A percentile compares a stretch with the other conserved stretches of the same genome.
Conservation (phyloP, 2,329 filamentous ascomycete species). For the Metarhizium humberi region DNA sequence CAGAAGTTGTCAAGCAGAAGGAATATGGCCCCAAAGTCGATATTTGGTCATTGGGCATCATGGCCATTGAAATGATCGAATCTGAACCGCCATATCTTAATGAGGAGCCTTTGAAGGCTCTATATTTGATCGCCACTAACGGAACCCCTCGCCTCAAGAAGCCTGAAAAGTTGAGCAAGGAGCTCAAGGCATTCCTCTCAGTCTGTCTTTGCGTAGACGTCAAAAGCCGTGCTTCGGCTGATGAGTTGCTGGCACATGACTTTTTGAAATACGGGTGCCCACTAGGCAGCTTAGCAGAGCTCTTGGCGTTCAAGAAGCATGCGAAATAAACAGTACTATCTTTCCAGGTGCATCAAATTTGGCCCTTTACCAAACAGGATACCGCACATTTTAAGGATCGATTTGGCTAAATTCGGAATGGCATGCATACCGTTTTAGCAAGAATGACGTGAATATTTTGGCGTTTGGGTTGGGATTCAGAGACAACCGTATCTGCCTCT, state of each 20-base stretch:
- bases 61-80: conserved; percentile 99
- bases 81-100: conserved; percentile 96
- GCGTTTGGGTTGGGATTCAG: background rate
- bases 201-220: conserved; percentile 97
- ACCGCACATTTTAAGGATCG: background rate
- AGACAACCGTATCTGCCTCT: background rate
- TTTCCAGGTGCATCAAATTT: background rate
- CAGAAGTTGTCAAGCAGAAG: conserved; percentile 98
- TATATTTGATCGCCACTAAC: conserved; percentile 97
- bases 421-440: background rate
- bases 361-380: background rate
- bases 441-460: background rate
- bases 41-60: conserved; percentile 97
- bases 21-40: conserved; percentile 98
- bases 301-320: conserved; percentile 79
- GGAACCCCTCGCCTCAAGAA: conserved; percentile 96
- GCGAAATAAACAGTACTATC: conserved; percentile 40
- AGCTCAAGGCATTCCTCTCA: conserved; percentile 92
- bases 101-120: conserved; percentile 92
- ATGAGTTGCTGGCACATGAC: conserved; percentile 83
- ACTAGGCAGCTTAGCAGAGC: conserved; percentile 70
- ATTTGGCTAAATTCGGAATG: background rate
- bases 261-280: conserved; percentile 91
- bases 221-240: conserved; percentile 82
- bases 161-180: conserved; percentile 94